phyloP scores from a whole-genome alignment of 805 yeast genomes.

The Alloascoidea hylecoeti region DNA sequence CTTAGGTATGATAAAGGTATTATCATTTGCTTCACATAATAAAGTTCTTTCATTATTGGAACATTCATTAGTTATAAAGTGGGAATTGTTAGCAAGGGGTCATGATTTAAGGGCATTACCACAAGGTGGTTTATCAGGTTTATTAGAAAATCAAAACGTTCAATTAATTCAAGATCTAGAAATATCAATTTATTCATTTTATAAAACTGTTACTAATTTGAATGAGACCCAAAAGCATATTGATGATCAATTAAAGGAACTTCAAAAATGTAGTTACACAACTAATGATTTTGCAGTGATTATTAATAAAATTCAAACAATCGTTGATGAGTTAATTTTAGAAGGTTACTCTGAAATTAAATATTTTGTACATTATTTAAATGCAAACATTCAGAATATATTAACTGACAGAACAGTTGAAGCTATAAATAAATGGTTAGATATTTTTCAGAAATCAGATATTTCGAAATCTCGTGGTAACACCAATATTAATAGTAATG shows the following conservation, averaged over 20 bases:
- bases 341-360: slow-evolving; percentile 1
- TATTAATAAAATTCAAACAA: neutral
- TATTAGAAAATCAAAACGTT: slow-evolving; percentile 1
- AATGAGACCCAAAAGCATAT: neutral
- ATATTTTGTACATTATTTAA: neutral
- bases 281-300: neutral
- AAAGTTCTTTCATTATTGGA: neutral
- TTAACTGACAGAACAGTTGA: neutral
- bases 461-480: slow-evolving; percentile 1
- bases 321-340: neutral
- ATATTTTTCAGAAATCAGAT: slow-evolving; percentile 5
- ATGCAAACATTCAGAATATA: neutral
- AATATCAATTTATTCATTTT: neutral
- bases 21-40: neutral
- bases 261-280: neutral
- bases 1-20: neutral
- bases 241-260: neutral
- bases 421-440: slow-evolving; percentile 12
- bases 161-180: slow-evolving; percentile 1
- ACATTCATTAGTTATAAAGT: neutral
- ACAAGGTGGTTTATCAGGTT: neutral
- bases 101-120: slow-evolving; percentile 1
- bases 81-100: slow-evolving; percentile 1
- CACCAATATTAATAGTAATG: too few relatives aligned
- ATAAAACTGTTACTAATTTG: neutral